Evolutionary conservation across 495 filamentous ascomycete species (phyloP).

Genomic region (Pseudoneurospora amorphoporcata): DNA sequence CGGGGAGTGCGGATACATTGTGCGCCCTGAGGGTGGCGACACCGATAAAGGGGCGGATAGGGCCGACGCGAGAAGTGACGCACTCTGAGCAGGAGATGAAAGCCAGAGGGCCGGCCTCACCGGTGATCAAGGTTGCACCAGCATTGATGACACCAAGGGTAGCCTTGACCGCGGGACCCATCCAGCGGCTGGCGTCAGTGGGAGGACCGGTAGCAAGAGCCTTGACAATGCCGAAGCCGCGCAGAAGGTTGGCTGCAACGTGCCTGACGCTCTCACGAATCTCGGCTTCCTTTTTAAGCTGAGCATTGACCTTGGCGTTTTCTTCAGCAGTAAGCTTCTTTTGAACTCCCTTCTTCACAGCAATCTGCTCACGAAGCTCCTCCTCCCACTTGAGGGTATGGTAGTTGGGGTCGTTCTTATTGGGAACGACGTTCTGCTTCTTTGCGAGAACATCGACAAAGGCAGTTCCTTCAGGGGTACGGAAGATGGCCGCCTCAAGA

Average conservation of each 20-base stretch:
- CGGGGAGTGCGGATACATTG: constrained; percentile 58
- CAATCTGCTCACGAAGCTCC: constrained; percentile 79
- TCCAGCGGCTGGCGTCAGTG: constrained; percentile 75
- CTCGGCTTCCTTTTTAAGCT: constrained; percentile 72
- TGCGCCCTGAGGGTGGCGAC: constrained; percentile 73
- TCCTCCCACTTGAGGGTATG: constrained; percentile 95
- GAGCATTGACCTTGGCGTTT: constrained; percentile 78
- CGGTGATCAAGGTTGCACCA: constrained; percentile 71
- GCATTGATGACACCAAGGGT: constrained; percentile 63
- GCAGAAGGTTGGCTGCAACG: constrained; percentile 56
- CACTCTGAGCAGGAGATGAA: constrained; percentile 69
- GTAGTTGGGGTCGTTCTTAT: constrained; percentile 84
- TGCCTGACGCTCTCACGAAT: constrained; percentile 61
- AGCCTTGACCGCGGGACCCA: constrained; percentile 62
- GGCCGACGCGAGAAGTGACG: constrained; percentile 64
- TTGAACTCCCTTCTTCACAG: constrained; percentile 81
- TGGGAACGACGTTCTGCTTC: constrained; percentile 56
- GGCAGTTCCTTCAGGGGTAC: constrained; percentile 72
- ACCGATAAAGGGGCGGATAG: constrained; percentile 70
- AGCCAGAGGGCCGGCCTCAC: constrained; percentile 63
- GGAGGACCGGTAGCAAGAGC: constrained; percentile 77
- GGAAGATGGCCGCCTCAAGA: constrained; percentile 81
- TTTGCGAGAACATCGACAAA: constrained; percentile 85
- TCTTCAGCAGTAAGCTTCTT: constrained; percentile 88
- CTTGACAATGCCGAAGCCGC: constrained; percentile 75